Percentiles rank a stretch among this genome's conserved stretches.
phyloP scores from a whole-genome alignment of 75 land plant species.

The Adiantum capillusveneris region DNA sequence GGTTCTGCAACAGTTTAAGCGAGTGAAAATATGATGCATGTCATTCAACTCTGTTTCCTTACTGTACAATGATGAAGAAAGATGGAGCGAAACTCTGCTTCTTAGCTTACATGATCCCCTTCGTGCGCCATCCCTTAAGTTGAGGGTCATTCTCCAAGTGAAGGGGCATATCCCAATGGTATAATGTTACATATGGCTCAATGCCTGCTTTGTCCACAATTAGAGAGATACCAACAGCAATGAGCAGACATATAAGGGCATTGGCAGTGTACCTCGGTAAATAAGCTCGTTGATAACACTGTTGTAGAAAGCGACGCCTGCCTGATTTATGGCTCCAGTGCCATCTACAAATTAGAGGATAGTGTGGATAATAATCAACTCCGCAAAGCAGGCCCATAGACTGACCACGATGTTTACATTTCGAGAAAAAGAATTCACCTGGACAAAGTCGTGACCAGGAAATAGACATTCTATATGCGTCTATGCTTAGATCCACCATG shows the following conservation, averaged over 20 bases:
- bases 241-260: background rate
- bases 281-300: conserved; percentile 28
- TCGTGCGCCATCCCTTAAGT: conserved; percentile 1
- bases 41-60: background rate
- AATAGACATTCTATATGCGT: conserved; percentile 40
- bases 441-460: conserved; percentile 43
- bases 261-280: conserved; percentile 7
- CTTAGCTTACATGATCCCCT: conserved; percentile 21
- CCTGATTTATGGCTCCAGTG: conserved; percentile 19
- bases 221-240: background rate
- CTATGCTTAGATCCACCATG: conserved; percentile 28
- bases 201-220: conserved; percentile 18
- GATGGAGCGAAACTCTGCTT: background rate
- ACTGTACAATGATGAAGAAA: background rate
- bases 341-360: conserved; percentile 15
- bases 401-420: background rate
- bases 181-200: conserved; percentile 35
- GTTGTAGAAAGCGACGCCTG: conserved; percentile 40
- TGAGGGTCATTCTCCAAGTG: conserved; percentile 28
- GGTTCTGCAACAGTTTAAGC: conserved; percentile 9
- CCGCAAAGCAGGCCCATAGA: background rate
- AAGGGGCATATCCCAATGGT: conserved; percentile 41
- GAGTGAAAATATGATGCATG: background rate
- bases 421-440: conserved; percentile 2
- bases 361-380: background rate